A percentile compares a stretch with the other conserved stretches of the same genome.
Conservation (phyloP, 2,329 filamentous ascomycete genomes). For the Verticillium klebahnii region DNA sequence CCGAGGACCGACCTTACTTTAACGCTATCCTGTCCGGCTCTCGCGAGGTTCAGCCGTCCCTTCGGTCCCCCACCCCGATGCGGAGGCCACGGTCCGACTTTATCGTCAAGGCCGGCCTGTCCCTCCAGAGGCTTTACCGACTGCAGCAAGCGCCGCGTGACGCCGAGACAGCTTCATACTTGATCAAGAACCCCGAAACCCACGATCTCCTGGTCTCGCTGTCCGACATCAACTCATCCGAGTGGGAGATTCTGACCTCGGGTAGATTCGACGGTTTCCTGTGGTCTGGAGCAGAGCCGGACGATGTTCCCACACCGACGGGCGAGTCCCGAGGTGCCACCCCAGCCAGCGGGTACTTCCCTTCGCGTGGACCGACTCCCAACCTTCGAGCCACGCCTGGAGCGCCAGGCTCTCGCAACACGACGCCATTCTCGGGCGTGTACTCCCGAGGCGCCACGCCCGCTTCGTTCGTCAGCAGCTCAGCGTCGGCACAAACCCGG, state of each 20-base stretch:
- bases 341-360: conserved; percentile 44
- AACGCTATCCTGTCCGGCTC: conserved; percentile 69
- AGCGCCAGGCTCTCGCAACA: conserved; percentile 36
- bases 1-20: conserved; percentile 73
- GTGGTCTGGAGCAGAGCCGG: conserved; percentile 81
- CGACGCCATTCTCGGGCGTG: conserved; percentile 42
- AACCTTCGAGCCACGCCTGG: conserved; percentile 32
- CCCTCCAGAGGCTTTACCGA: conserved; percentile 82
- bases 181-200: conserved; percentile 75
- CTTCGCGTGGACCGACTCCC: conserved; percentile 30
- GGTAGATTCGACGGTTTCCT: conserved; percentile 94
- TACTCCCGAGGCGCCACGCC: conserved; percentile 54
- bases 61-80: conserved; percentile 64
- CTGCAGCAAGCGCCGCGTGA: conserved; percentile 70
- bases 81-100: conserved; percentile 66
- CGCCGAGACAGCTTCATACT: conserved; percentile 78
- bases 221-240: conserved; percentile 81
- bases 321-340: conserved; percentile 47
- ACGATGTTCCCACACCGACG: conserved; percentile 34
- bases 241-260: conserved; percentile 94
- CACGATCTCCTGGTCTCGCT: conserved; percentile 86
- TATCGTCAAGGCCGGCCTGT: conserved; percentile 68
- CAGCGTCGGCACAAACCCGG: conserved; percentile 44
- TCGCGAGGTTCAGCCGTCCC: conserved; percentile 48
- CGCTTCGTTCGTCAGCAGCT: conserved; percentile 53